phyloP scores from a whole-genome alignment of 805 yeast genomes.

The Candida lessepsii region DNA sequence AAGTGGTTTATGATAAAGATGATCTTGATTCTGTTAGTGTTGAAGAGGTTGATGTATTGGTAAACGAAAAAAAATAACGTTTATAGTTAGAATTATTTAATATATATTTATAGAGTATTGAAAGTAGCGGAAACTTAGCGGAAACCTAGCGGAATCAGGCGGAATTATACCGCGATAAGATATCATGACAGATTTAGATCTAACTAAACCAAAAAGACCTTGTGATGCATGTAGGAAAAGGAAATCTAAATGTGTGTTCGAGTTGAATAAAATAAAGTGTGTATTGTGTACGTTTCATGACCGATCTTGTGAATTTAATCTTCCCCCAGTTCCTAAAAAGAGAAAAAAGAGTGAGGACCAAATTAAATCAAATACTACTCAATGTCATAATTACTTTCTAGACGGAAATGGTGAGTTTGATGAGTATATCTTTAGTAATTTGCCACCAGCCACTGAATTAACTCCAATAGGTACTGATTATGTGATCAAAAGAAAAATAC shows the following conservation, averaged over 20 bases:
- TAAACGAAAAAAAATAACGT: background rate
- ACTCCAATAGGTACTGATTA: constrained; percentile 7
- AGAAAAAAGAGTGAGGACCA: constrained; percentile 5
- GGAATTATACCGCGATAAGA: constrained; percentile 1
- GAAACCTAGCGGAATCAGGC: too few relatives aligned
- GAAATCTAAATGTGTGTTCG: constrained; percentile 15
- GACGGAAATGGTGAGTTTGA: constrained; percentile 13
- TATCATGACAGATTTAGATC: background rate
- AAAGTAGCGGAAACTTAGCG: too few relatives aligned
- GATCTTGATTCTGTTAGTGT: constrained; percentile 1
- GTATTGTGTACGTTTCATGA: constrained; percentile 10
- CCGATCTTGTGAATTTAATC: constrained; percentile 11
- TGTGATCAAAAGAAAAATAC: constrained; percentile 8
- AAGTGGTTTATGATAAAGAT: constrained; percentile 7
- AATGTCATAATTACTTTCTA: constrained; percentile 1
- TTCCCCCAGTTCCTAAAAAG: constrained; percentile 14
- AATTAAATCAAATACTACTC: background rate
- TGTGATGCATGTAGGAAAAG: constrained; percentile 15
- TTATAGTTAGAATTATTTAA: background rate
- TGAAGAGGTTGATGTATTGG: constrained; percentile 2
- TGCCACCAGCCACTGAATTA: constrained; percentile 1
- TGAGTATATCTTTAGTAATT: constrained; percentile 6
- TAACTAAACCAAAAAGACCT: constrained; percentile 12
- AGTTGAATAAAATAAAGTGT: constrained; percentile 7
- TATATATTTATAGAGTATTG: background rate